Evolutionary conservation across 139 green algal species (phyloP).

Genomic region (Zygnema cylindricum): DNA sequence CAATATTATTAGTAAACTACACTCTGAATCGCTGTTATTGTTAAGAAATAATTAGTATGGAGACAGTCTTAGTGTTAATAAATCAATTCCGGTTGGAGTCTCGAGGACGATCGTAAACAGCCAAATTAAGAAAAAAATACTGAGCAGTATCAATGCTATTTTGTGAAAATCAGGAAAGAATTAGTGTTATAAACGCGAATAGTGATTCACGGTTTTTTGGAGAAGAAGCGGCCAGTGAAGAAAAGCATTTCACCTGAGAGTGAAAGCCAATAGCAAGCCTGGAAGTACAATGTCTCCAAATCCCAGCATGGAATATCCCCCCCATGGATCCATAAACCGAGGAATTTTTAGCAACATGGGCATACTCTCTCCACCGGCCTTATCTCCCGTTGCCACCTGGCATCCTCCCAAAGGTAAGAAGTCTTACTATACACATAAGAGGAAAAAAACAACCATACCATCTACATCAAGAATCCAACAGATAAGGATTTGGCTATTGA

Average conservation of each 20-base stretch:
- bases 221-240: background rate
- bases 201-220: too few relatives aligned
- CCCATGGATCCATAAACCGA: conserved; percentile 53
- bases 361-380: conserved; percentile 66
- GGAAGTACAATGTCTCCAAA: conserved; percentile 83
- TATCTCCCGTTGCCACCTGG: conserved; percentile 54
- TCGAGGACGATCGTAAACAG: too few relatives aligned
- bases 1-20: too few relatives aligned
- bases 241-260: conserved; percentile 37
- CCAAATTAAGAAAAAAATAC: too few relatives aligned
- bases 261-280: conserved; percentile 78
- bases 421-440: too few relatives aligned
- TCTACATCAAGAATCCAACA: too few relatives aligned
- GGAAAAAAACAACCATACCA: too few relatives aligned
- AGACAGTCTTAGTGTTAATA: too few relatives aligned
- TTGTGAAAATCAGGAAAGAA: conserved; percentile 3
- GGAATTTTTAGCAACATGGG: conserved; percentile 89
- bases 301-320: conserved; percentile 69
- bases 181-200: background rate
- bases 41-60: too few relatives aligned
- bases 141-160: background rate
- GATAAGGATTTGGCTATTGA: too few relatives aligned
- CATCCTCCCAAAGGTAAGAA: background rate
- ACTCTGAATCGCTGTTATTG: too few relatives aligned
- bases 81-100: too few relatives aligned